Conservation (phyloP, 768 basidiomycete species). For the Termitomyces sp. region DNA sequence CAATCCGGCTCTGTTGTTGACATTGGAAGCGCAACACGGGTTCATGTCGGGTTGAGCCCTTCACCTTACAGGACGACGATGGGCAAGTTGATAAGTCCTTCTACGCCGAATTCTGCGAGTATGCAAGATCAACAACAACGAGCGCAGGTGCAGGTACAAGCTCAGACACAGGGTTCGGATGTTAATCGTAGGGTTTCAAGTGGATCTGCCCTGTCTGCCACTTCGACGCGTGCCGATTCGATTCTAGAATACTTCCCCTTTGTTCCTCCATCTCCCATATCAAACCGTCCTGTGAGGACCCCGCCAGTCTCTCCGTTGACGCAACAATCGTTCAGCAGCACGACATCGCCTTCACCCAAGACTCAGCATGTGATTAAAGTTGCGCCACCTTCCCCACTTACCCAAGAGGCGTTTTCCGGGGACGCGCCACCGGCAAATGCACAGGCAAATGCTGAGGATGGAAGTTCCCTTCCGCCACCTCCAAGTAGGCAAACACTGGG, state of each 20-base stretch:
- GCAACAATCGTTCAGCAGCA: slow-evolving; percentile 47
- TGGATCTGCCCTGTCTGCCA: slow-evolving; percentile 62
- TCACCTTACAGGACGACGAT: slow-evolving; percentile 59
- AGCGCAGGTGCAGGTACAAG: slow-evolving; percentile 61
- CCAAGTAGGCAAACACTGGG: slow-evolving; percentile 63
- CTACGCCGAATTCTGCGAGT: slow-evolving; percentile 26
- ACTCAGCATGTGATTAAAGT: slow-evolving; percentile 43
- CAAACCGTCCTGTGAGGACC: slow-evolving; percentile 71
- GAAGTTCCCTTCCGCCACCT: slow-evolving; percentile 41
- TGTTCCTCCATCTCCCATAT: slow-evolving; percentile 86
- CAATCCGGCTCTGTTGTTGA: slow-evolving; percentile 57
- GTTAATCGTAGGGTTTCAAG: slow-evolving; percentile 53
- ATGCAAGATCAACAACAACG: slow-evolving; percentile 68
- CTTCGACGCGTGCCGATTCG: slow-evolving; percentile 76
- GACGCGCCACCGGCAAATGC: slow-evolving; percentile 16
- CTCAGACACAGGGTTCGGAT: slow-evolving; percentile 54
- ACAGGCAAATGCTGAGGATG: slow-evolving; percentile 14
- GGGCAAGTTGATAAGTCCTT: slow-evolving; percentile 55
- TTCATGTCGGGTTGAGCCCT: slow-evolving; percentile 54
- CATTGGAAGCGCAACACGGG: slow-evolving; percentile 63
- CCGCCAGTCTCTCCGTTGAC: slow-evolving; percentile 72
- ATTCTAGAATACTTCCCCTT: slow-evolving; percentile 87
- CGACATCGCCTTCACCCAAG: slow-evolving; percentile 45
- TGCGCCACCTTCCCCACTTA: slow-evolving; percentile 53
- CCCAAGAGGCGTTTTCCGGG: slow-evolving; percentile 41